Conservation (phyloP, 1,284 basidiomycete species). For the Marasmius sp. region DNA sequence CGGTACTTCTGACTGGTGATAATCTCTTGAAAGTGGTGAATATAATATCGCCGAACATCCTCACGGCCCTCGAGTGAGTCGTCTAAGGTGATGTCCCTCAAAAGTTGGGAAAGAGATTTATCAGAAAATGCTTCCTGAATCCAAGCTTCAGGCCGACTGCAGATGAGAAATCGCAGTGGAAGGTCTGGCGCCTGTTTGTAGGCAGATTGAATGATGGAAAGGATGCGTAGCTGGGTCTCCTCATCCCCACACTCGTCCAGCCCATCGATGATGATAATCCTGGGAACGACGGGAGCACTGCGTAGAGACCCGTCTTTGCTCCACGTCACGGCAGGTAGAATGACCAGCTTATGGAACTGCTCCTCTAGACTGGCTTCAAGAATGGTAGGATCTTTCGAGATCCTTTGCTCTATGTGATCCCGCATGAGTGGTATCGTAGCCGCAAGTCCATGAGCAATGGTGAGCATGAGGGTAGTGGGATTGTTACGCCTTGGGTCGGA, state of each 20-base stretch:
- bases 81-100: too few species aligned
- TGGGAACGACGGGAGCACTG: background rate
- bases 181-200: background rate
- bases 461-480: too few species aligned
- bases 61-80: too few species aligned
- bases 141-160: slow-evolving; percentile 23
- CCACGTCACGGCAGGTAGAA: too few species aligned
- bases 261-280: slow-evolving; percentile 1
- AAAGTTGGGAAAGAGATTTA: too few species aligned
- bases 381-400: background rate
- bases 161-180: slow-evolving; percentile 25
- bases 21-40: background rate
- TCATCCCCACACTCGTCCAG: slow-evolving; percentile 1
- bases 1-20: background rate
- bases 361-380: background rate
- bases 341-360: background rate
- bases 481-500: background rate
- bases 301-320: background rate
- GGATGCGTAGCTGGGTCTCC: background rate
- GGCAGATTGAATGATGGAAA: background rate
- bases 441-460: too few species aligned
- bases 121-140: too few species aligned
- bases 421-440: background rate
- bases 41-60: too few species aligned
- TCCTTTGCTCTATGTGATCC: background rate